Percentiles rank a stretch among this genome's conserved stretches.
Evolutionary conservation across 306 rosid species (phyloP).

Genomic region (Acacia acuminata): DNA sequence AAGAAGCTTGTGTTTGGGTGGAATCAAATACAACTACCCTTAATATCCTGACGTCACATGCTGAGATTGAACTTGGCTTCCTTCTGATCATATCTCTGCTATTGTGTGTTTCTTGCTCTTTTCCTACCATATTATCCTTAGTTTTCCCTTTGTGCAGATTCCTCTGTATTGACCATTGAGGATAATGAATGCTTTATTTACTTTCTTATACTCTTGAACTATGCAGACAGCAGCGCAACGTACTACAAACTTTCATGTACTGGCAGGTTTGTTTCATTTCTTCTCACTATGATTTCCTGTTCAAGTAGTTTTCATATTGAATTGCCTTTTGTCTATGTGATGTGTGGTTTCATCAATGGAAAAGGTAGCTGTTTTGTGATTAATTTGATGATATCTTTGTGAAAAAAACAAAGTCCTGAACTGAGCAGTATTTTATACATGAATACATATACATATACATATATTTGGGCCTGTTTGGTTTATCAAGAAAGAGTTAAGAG

Average conservation of each 20-base stretch:
- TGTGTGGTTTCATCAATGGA: background rate
- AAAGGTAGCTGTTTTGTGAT: background rate
- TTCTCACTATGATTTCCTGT: background rate
- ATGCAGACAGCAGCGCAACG: constrained; percentile 76
- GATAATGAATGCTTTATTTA: constrained; percentile 12
- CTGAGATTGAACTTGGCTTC: too few species aligned
- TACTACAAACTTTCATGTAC: constrained; percentile 86
- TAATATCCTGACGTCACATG: too few species aligned
- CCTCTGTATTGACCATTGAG: background rate
- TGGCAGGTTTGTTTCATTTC: constrained; percentile 77
- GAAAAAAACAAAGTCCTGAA: background rate
- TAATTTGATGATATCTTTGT: background rate
- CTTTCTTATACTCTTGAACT: constrained; percentile 8
- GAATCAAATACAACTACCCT: too few species aligned
- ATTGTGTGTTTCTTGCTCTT: too few species aligned
- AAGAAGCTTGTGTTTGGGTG: too few species aligned
- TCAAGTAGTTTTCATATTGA: background rate
- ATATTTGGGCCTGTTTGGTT: background rate
- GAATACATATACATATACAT: too few species aligned
- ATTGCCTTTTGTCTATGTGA: background rate
- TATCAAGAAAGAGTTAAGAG: background rate
- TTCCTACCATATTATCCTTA: too few species aligned
- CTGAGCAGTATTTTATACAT: background rate
- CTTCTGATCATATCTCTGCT: too few species aligned
- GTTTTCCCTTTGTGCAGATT: too few species aligned